Base-by-base conservation (phyloP, 2,329 filamentous ascomycete species). In the Alternaria angustiovoidea region DNA sequence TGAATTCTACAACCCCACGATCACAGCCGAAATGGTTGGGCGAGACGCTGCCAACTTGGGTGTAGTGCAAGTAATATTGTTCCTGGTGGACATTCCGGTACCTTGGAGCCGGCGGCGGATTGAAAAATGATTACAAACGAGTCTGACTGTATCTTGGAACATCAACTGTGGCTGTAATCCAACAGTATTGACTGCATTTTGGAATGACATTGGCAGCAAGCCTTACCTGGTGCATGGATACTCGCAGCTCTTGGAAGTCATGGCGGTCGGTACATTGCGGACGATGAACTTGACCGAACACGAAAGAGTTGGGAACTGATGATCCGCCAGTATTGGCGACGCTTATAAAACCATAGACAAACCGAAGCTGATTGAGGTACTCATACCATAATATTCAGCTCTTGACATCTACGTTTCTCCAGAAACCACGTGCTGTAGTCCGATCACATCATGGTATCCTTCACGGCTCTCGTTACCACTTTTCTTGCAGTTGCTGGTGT, bases 401-500 rank as follows among this genome's bases (percentile, higher is more conserved):
- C 32, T 36, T 36, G 32, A 36, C 32, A 1, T 36, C 32, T 36
- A 16, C 32, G 16, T 36, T 12, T 36, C 32, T 36, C 32, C 32
- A 36, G 5, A 36, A 7, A 0, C 32, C 12, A 36, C 32, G 12
- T 36, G 32, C 32, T 36, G 14, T 16, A 36, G 32, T 36, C 14
- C 5, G 32, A 16, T 36, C 32, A 36, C 32, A 7, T 22, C 11
- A 76, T 75, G 70, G 65, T 73, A 16, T 64, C 59, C 0, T 53
- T 75, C 46, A 67, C 55, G 22, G 68, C 66, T 9, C 11, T 75
- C 4, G 14, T 75, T 42, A 63, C 71, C 2, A 61, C 58, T 14
- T 48, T 72, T 8, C 46, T 74, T 8, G 52, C 63, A 9, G 53
- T 68, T n/a, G 48, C 67, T 20, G 58, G 66, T 28, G 39, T 61